phyloP scores from a whole-genome alignment of 2,329 filamentous ascomycete genomes.

The Aotearoamyces nothofagi region DNA sequence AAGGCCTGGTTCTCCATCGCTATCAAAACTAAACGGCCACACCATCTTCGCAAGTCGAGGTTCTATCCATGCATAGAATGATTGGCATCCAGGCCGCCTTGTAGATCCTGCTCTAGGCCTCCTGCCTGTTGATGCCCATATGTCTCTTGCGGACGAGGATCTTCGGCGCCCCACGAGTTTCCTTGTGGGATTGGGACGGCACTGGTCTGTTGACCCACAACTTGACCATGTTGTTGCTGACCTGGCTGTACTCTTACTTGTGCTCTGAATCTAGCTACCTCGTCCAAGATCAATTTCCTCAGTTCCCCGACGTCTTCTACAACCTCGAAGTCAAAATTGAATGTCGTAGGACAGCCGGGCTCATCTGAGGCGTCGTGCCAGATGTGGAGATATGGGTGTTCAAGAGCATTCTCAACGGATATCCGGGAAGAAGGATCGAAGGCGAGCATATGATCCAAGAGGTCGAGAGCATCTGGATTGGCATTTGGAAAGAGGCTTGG shows the following conservation, averaged over 20 bases:
- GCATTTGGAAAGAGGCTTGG: slow-evolving; percentile 78
- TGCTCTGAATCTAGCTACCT: slow-evolving; percentile 74
- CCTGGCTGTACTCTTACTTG: slow-evolving; percentile 20
- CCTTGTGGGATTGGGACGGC: slow-evolving; percentile 19
- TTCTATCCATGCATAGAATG: slow-evolving; percentile 5
- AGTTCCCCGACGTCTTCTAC: slow-evolving; percentile 89
- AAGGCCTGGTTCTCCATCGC: too few species aligned
- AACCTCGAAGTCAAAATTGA: slow-evolving; percentile 98
- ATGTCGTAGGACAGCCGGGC: slow-evolving; percentile 81
- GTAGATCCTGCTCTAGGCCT: slow-evolving; percentile 21
- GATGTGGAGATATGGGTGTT: slow-evolving; percentile 92
- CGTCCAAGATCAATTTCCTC: slow-evolving; percentile 94
- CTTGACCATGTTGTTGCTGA: slow-evolving; percentile 13
- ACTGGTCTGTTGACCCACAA: slow-evolving; percentile 6
- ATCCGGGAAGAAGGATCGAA: slow-evolving; percentile 93
- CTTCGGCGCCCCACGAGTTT: slow-evolving; percentile 17
- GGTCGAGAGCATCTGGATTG: slow-evolving; percentile 88
- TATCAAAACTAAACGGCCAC: too few species aligned
- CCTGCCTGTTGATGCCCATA: slow-evolving; percentile 14
- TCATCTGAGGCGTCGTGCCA: slow-evolving; percentile 98
- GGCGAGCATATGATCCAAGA: slow-evolving; percentile 92
- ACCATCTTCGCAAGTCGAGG: too few species aligned
- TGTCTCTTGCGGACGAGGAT: slow-evolving; percentile 20
- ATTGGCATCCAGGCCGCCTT: slow-evolving; percentile 20
- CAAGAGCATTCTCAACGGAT: slow-evolving; percentile 84